Conservation (phyloP, 129 eudicot species). For the Artemisia annua region DNA sequence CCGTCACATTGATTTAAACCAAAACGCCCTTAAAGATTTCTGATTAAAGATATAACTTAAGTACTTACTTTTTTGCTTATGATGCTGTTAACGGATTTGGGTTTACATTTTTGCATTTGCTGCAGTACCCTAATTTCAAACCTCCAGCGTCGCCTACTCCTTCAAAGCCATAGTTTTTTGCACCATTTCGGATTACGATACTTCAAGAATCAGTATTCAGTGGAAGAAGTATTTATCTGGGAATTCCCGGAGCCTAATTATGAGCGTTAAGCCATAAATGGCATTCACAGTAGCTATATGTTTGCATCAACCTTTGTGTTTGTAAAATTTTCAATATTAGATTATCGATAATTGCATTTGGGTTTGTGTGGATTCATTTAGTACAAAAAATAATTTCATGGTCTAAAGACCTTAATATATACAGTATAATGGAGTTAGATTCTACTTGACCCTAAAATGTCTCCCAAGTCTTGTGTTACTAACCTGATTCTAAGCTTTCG, state of each 20-base stretch:
- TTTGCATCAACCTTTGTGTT: constrained; percentile 26
- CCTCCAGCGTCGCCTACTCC: constrained; percentile 89
- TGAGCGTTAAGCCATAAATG: constrained; percentile 13
- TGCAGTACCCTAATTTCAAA: constrained; percentile 79
- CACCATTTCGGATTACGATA: constrained; percentile 11
- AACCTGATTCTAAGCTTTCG: not conserved
- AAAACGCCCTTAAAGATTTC: not conserved
- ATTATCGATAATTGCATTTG: constrained; percentile 18
- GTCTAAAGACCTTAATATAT: constrained; percentile 12
- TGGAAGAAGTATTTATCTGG: constrained; percentile 27
- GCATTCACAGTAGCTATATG: constrained; percentile 5
- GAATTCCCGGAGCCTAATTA: constrained; percentile 25
- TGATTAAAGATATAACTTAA: constrained; percentile 6
- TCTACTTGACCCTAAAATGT: not conserved
- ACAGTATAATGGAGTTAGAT: constrained; percentile 1
- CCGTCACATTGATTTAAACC: constrained; percentile 4
- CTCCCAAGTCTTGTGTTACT: not conserved
- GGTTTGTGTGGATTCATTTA: constrained; percentile 11
- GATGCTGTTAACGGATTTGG: constrained; percentile 3
- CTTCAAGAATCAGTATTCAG: constrained; percentile 9
- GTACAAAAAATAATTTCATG: constrained; percentile 16
- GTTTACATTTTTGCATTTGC: constrained; percentile 1
- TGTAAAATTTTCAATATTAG: constrained; percentile 12
- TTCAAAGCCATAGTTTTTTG: constrained; percentile 57
- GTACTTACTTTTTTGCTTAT: not conserved